Conservation (phyloP, 2,329 filamentous ascomycete genomes). For the Trichoderma sp. region DNA sequence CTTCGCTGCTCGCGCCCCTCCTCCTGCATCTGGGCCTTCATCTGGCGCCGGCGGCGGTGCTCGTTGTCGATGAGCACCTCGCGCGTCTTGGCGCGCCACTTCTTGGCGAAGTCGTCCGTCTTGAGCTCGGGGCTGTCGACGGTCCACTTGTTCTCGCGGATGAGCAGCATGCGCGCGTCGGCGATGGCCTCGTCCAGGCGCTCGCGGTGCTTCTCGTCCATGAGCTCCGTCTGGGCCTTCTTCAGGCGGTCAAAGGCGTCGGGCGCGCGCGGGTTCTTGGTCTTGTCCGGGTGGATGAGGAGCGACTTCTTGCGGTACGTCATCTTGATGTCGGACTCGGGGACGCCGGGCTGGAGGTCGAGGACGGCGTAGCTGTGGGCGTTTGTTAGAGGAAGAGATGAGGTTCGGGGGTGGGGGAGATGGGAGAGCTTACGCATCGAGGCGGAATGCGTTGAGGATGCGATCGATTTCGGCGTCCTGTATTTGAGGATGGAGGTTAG, state of each 20-base stretch:
- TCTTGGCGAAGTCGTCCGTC: constrained; percentile 76
- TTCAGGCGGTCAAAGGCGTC: constrained; percentile 97
- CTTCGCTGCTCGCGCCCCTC: constrained; percentile 87
- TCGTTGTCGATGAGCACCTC: constrained; percentile 93
- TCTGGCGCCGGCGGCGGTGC: constrained; percentile 76
- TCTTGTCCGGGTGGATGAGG: constrained; percentile 98
- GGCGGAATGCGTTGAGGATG: constrained; percentile 86
- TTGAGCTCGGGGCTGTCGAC: constrained; percentile 85
- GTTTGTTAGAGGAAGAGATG: background rate
- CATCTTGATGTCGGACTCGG: constrained; percentile 93
- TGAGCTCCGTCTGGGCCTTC: constrained; percentile 86
- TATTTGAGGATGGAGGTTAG: constrained; percentile 29
- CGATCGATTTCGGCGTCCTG: constrained; percentile 95
- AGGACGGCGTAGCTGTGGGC: constrained; percentile 78
- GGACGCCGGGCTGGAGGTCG: constrained; percentile 90
- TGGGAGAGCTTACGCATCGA: constrained; percentile 54
- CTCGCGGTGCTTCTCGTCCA: constrained; percentile 90
- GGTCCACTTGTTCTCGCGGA: constrained; percentile 92
- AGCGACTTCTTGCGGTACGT: constrained; percentile 97
- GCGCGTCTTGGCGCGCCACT: constrained; percentile 89
- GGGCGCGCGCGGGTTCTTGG: constrained; percentile 83
- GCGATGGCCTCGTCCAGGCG: constrained; percentile 92
- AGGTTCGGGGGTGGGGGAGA: background rate
- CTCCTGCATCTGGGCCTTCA: constrained; percentile 95
- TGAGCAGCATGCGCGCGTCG: constrained; percentile 91